Base-by-base conservation (phyloP, 495 filamentous ascomycete species). In the Bacidia gigantensis region DNA sequence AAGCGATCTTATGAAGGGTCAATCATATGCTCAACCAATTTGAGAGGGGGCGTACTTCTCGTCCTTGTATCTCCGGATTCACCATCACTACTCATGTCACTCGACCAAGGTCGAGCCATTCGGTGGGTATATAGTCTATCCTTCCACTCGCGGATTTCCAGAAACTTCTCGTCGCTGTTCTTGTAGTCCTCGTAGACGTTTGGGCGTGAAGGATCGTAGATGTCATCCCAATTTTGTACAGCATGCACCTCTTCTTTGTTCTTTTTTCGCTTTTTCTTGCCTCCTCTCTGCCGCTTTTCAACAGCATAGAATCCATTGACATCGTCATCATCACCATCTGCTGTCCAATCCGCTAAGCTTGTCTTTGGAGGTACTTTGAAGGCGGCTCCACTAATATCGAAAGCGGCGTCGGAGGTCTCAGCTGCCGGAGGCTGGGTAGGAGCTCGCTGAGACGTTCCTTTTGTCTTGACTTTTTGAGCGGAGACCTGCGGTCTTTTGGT, bases 241-340 rank as follows among this genome's bases (percentile, higher is more conserved):
- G 72, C 58, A 40, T 69, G 75, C 5, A 74, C 65, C 38, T 77
- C 71, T 22, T 85, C 81, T 35, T 73, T 70, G 57, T 80, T 79
- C 73, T 90, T 92, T 73, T 89, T 92, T 64, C 85, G 80, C 70
- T 89, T 89, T 68, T 88, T 90, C 53, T 78, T 72, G n/a, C 87
- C 86, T 39, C 87, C 87, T 50, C 89, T 80, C 58, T 82, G 78
- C 23, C 80, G 75, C 67, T 86, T 84, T 54, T 82, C 73, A 17
- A 68, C 70, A 11, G 66, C 64, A 59, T 83, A 83, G 53, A 78
- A 80, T 3, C 71, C 79, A 50, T 80, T 76, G 17, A 77, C 72
- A 60, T 86, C 82, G 54, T 94, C 86, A 52, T 87, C 85, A 11
- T 80, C 76, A 23, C 70, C 75, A 0, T 76, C 81, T 20, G 77